Evolutionary conservation across 2,329 filamentous ascomycete species (phyloP).

Genomic region (Diaporthe eres): DNA sequence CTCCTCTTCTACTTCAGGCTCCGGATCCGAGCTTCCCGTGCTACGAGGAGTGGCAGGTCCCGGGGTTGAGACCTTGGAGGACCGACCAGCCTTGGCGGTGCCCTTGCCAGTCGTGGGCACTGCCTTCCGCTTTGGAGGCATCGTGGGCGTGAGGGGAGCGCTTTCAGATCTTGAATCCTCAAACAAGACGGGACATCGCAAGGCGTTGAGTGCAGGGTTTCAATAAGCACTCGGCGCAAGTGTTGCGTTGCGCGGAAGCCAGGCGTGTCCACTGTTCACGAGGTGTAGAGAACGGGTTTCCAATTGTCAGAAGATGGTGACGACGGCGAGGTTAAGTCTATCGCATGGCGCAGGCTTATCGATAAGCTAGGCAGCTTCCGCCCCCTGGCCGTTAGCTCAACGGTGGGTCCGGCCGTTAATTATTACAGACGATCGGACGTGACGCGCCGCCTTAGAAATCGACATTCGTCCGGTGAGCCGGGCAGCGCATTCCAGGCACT

Average conservation of each 20-base stretch:
- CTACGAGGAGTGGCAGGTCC: conserved; percentile 73
- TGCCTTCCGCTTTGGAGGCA: conserved; percentile 82
- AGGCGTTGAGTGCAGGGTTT: background rate
- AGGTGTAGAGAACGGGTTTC: background rate
- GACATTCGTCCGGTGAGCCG: background rate
- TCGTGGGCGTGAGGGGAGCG: conserved; percentile 51
- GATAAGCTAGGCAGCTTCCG: conserved; percentile 30
- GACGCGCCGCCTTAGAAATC: conserved; percentile 40
- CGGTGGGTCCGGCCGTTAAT: conserved; percentile 34
- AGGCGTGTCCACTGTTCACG: background rate
- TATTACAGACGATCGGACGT: conserved; percentile 34
- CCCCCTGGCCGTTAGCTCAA: conserved; percentile 14
- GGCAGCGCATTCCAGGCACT: background rate
- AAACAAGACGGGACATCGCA: background rate
- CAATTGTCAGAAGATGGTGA: background rate
- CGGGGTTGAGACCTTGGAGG: conserved; percentile 72
- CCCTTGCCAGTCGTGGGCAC: conserved; percentile 61
- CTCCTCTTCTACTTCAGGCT: conserved; percentile 58
- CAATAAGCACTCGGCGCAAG: background rate
- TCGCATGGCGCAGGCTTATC: conserved; percentile 7
- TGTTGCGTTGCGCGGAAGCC: conserved; percentile 1
- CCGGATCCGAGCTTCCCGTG: conserved; percentile 47
- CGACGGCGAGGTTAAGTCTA: background rate
- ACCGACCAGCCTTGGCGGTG: conserved; percentile 68
- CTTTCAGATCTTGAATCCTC: conserved; percentile 23